Evolutionary conservation across 257 asterid genomes (phyloP).

Genomic region (Capsicum baccatum): DNA sequence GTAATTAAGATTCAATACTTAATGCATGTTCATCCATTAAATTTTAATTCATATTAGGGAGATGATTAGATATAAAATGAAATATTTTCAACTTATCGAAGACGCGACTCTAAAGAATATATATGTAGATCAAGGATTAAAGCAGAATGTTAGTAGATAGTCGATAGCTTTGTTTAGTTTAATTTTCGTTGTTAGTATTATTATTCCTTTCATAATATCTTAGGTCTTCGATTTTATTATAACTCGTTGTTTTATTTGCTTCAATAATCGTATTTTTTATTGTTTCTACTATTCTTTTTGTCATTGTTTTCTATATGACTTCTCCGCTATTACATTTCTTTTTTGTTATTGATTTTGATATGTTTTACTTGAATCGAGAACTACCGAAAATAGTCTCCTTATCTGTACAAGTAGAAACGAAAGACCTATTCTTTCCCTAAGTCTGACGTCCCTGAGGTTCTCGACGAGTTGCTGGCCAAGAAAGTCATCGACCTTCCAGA

Average conservation of each 20-base stretch:
- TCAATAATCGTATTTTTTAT: not conserved
- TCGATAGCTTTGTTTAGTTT: not conserved
- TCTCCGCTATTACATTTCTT: not conserved
- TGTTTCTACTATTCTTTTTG: not conserved
- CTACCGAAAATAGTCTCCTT: not conserved
- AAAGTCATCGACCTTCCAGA: too few relatives aligned
- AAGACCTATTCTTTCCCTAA: too few relatives aligned
- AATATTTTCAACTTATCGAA: not conserved
- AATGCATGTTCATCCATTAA: constrained; percentile 25
- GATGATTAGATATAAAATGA: not conserved
- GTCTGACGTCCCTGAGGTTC: too few relatives aligned
- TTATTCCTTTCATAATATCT: not conserved
- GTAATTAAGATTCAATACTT: not conserved
- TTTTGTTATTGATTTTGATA: not conserved
- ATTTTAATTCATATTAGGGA: not conserved
- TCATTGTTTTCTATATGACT: not conserved
- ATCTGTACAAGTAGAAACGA: too few relatives aligned
- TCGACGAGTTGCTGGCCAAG: too few relatives aligned
- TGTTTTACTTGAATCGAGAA: not conserved
- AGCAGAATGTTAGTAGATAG: not conserved
- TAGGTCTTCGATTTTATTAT: too few relatives aligned
- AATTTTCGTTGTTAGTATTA: not conserved
- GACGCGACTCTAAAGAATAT: too few relatives aligned
- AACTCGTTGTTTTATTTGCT: too few relatives aligned
- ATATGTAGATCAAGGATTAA: not conserved